Evolutionary conservation across 441 rosid species (phyloP), one percentile per base, ranked within the genome.

Genomic region (Bruguiera hainesii): DNA sequence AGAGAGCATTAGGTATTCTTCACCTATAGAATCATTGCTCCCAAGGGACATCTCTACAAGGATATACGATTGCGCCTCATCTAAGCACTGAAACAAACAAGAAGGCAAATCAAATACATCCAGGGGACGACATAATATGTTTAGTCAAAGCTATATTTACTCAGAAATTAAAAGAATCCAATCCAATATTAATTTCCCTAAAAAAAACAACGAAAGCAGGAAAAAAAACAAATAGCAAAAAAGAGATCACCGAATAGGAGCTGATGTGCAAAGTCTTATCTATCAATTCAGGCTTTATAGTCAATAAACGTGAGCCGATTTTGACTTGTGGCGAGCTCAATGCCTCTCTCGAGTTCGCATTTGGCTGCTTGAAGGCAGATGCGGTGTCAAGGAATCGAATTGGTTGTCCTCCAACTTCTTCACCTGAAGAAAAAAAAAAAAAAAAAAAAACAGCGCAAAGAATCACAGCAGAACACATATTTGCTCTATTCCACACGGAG

Each of bases 261-360:
- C 97, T 90, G 56, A 87, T 76, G 66, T 66, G 85, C 78, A 95
- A 75, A 53, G 98, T 89, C 73, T 81, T 84, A 2, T 81, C 93
- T 78, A 80, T 90, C 49, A 89, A 51, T 39, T 90, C 85, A 33
- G 96, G 85, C 75, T 82, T 78, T 9, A 92, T 71, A 61, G 67
- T 75, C 67, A 92, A 70, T 63, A 81, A 81, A 61, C 79, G 93
- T 70, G 80, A 68, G 68, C 96, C 93, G 25, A 90, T 60, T 67
- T 81, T 81, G 68, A 95, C 63, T 64, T 74, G 42, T 55, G 66
- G 72, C 19, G 90, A 83, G 76, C 78, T 84, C 83, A 92, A 78
- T 59, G 95, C 97, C 63, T 87, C 89, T 76, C 78, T 89, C 39
- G 97, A 95, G 68, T 80, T 80, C 71, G 56, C 82, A 71, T 80